A percentile compares a stretch with the other conserved stretches of the same genome.
phyloP scores from a whole-genome alignment of 2,329 filamentous ascomycete species.

The Alternaria ethzedia region DNA sequence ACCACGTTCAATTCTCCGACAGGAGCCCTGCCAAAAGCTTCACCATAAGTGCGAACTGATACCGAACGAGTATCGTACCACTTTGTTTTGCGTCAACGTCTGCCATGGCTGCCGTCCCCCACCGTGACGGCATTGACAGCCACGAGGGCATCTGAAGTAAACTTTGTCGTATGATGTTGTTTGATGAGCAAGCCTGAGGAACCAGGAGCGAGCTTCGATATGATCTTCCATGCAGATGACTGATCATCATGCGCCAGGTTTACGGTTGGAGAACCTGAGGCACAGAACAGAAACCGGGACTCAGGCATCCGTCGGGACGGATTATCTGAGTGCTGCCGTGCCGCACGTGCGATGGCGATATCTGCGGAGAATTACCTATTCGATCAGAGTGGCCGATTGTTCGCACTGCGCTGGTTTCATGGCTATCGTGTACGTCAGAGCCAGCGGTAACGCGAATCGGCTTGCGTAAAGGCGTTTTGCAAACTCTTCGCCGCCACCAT shows the following conservation, averaged over 20 bases:
- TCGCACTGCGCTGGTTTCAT: conserved; percentile 3
- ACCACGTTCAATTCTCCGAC: conserved; percentile 9
- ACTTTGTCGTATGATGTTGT: conserved; percentile 48
- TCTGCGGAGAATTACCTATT: conserved; percentile 14
- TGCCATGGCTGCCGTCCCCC: conserved; percentile 18
- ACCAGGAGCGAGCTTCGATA: conserved; percentile 16
- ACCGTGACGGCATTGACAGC: conserved; percentile 19
- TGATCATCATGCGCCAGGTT: conserved; percentile 11
- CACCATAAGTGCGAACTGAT: conserved; percentile 22
- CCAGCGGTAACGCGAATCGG: not conserved
- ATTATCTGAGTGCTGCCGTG: conserved; percentile 13
- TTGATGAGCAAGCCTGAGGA: conserved; percentile 32
- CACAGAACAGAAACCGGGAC: conserved; percentile 36
- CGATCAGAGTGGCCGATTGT: not conserved
- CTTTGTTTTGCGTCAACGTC: conserved; percentile 39
- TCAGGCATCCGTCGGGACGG: conserved; percentile 41
- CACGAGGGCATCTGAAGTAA: conserved; percentile 36
- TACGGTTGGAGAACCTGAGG: conserved; percentile 28
- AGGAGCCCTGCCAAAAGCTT: conserved; percentile 20
- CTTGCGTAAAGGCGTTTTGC: not conserved
- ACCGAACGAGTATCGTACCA: conserved; percentile 42
- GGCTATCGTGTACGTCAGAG: not conserved
- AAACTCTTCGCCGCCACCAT: not conserved
- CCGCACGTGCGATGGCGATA: conserved; percentile 2
- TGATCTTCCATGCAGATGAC: conserved; percentile 20